Conservation (phyloP, 805 yeast genomes). For the Candida montana region DNA sequence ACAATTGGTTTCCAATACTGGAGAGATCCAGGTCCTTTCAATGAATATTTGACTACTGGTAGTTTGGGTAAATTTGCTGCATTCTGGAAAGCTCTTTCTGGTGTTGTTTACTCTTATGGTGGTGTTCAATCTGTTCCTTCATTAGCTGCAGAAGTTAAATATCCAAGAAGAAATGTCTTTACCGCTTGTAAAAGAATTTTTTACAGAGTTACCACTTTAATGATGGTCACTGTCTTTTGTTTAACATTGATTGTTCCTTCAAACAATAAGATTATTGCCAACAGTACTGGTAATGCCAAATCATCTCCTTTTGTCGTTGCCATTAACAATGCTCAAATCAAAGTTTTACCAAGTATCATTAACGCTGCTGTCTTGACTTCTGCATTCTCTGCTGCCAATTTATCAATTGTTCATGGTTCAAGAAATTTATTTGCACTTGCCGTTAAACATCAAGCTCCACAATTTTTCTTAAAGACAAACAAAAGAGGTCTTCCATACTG, state of each 20-base stretch:
- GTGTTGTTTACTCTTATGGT: conserved; percentile 35
- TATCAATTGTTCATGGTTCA: conserved; percentile 25
- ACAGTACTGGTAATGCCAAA: conserved; percentile 25
- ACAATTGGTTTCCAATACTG: conserved; percentile 34
- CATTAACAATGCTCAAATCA: conserved; percentile 41
- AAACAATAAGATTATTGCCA: conserved; percentile 25
- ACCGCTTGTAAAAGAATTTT: conserved; percentile 30
- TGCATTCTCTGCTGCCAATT: conserved; percentile 35
- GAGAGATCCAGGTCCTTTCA: conserved; percentile 13
- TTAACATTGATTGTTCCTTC: conserved; percentile 30
- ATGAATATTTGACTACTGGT: conserved; percentile 16
- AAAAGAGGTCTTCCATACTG: conserved; percentile 31
- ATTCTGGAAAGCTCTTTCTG: conserved; percentile 30
- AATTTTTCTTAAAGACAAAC: conserved; percentile 26
- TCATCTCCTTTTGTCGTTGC: conserved; percentile 38
- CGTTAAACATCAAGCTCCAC: conserved; percentile 33
- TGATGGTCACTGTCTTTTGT: conserved; percentile 27
- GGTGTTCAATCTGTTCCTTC: conserved; percentile 44
- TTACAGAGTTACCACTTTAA: conserved; percentile 25
- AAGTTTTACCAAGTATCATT: conserved; percentile 31
- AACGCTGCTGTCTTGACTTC: conserved; percentile 36
- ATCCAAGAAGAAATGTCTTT: conserved; percentile 31
- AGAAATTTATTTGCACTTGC: conserved; percentile 33
- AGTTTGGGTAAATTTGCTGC: conserved; percentile 24
- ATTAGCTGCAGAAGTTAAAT: conserved; percentile 33